Percentiles rank a stretch among this genome's conserved stretches.
Conservation (phyloP, 2,329 filamentous ascomycete genomes). For the Fusarium sp. region DNA sequence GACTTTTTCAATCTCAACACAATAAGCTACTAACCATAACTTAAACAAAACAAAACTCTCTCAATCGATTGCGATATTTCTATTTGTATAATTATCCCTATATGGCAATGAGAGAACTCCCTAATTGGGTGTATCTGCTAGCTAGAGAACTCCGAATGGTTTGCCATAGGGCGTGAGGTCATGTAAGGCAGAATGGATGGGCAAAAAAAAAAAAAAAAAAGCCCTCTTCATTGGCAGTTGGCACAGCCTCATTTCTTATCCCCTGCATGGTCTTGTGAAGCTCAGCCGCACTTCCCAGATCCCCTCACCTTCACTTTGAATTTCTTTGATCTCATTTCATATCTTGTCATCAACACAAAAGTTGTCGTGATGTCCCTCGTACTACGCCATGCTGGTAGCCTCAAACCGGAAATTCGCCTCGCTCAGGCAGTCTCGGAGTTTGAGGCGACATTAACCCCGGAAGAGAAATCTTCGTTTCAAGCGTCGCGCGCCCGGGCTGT, state of each 20-base stretch:
- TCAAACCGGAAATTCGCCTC: slow-evolving; percentile 54
- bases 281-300: background rate
- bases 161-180: too few species aligned
- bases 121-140: too few species aligned
- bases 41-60: too few species aligned
- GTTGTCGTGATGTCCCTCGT: background rate
- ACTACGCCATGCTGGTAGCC: background rate
- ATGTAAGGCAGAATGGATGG: too few species aligned
- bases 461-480: slow-evolving; percentile 51
- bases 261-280: background rate
- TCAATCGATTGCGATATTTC: too few species aligned
- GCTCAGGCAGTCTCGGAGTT: slow-evolving; percentile 56
- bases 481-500: slow-evolving; percentile 32
- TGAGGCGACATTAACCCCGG: slow-evolving; percentile 50
- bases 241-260: background rate
- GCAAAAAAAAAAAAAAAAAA: too few species aligned
- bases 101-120: too few species aligned
- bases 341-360: rapidly evolving
- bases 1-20: too few species aligned
- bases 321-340: too few species aligned
- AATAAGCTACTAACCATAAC: too few species aligned
- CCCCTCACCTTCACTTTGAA: background rate
- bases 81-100: too few species aligned
- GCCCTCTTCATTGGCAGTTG: rapidly evolving
- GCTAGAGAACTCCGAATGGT: too few species aligned